Evolutionary conservation across 495 filamentous ascomycete species (phyloP), one percentile per base, ranked within the genome.

Genomic region (Penicillium pancosmium): DNA sequence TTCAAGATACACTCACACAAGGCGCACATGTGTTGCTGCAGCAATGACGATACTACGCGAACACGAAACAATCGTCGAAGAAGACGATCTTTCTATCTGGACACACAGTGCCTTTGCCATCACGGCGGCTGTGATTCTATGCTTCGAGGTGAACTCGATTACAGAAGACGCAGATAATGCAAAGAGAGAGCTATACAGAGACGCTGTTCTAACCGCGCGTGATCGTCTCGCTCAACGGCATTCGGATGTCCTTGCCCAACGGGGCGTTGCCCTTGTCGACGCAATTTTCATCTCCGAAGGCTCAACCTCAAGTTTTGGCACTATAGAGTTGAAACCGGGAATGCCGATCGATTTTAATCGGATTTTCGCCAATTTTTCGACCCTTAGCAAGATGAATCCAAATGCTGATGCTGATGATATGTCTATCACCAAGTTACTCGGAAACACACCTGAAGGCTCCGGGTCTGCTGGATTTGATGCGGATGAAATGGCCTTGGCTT

Each of bases 11-110:
- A 66, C 57, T 19, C 76, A 76, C 18, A 76, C 76, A 41, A 64
- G 78, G 19, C 69, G 76, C 41, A 79, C 78, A 6, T 80, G 76
- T 52, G 66, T 78, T 27, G 74, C 72, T 0, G 74, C 78, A 1
- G 73, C 79, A 5, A 77, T 74, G 66, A 78, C 72, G 2, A 82
- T 82, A 47, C 62, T 82, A 34, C 75, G 74, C 15, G 72, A 75
- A 55, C 69, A 74, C 44, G 70, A 71, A 12, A 62, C 61, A 4
- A 70, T 72, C n/a, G 65, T 68, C 31, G 58, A 68, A 49, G 65
- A 70, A 21, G 69, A 62, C 25, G 68, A 72, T 31, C 54, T 67
- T 6, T 72, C 67, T 0, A 70, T 72, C 25, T 72, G 69, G 69
- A 72, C 69, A 3, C 69, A 72, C 41, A 70, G 68, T 0, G 69